Base-by-base conservation (phyloP, 495 filamentous ascomycete genomes). In the Aspergillus campestris region DNA sequence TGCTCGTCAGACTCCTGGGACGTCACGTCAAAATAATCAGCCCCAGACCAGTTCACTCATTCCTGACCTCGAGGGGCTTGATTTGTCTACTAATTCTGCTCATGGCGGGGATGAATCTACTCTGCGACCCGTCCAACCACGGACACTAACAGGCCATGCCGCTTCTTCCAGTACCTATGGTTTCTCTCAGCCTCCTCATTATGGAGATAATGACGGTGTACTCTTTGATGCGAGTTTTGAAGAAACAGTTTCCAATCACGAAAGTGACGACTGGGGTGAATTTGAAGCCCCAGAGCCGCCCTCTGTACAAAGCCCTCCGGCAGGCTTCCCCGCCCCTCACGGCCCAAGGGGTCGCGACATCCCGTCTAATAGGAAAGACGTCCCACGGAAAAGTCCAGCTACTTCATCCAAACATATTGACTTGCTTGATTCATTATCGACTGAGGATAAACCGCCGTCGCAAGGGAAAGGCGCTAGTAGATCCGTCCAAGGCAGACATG, bases 261-360 rank as follows among this genome's bases (percentile, higher is more conserved):
- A 74, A 6, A 79, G 84, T 31, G 83, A 87, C 55, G 83, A 81
- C 9, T 89, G 83, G 77, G 84, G 84, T 10, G 83, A 87, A 44
- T 89, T 89, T 51, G 84, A 85, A 53, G 72, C 73, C 10, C 75
- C 81, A 31, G 59, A 65, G 15, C 37, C 38, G 15, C 33, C 79
- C 75, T 4, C 81, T 74, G 40, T 75, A 70, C 29, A 89, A 83
- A 56, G 70, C 82, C 5, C 46, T 48, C 24, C 56, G 18, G 46
- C 40, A 42, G 10, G 18, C 18, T 24, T 24, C 18, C 18, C 18
- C 18, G 18, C 18, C 18, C 18, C 18, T 24, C 18, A 24, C 18
- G 18, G 18, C 18, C 18, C 18, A 24, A 24, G 4, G 18, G 4
- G 18, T 24, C 18, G 18, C 18, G 18, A 24, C 18, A 24, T 24